Percentiles rank a stretch among this genome's conserved stretches.
These are phyloP conservation scores for Epicoccum nigrum DNA, from an alignment of 2,329 filamentous ascomycete genomes.

Conservation along the genomic window DNA sequence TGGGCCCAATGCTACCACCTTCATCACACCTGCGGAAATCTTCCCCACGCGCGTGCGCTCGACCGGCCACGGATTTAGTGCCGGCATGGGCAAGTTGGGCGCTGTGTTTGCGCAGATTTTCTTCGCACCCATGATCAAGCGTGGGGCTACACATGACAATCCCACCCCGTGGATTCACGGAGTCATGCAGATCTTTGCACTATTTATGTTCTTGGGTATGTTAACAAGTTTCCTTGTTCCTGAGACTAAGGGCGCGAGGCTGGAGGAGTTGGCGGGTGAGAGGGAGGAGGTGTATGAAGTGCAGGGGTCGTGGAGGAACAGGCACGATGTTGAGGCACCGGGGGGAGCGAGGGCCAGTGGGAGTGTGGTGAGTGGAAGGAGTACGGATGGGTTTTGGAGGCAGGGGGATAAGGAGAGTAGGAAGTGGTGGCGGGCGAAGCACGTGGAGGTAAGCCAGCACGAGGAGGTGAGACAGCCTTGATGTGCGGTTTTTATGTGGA, in stretches of 20 bases:
- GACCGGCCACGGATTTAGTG: slow-evolving; percentile 57
- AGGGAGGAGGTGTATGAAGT: slow-evolving; percentile 54
- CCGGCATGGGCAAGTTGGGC: slow-evolving; percentile 56
- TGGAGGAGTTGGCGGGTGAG: slow-evolving; percentile 74
- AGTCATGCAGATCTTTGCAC: slow-evolving; percentile 77
- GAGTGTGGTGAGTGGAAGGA: slow-evolving; percentile 17
- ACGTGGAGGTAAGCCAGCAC: too few species aligned
- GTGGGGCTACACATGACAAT: slow-evolving; percentile 58
- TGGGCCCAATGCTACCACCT: slow-evolving; percentile 58
- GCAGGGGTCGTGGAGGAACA: slow-evolving; percentile 51
- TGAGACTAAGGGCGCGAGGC: slow-evolving; percentile 75
- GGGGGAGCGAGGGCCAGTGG: slow-evolving; percentile 15
- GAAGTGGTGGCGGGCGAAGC: slow-evolving; percentile 30
- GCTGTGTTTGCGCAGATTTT: slow-evolving; percentile 58
- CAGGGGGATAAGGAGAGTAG: slow-evolving; percentile 23
- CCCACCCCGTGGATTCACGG: slow-evolving; percentile 72
- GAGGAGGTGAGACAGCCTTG: slow-evolving; percentile 9
- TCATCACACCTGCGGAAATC: slow-evolving; percentile 59
- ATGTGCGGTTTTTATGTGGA: not conserved
- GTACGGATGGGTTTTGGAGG: slow-evolving; percentile 17
- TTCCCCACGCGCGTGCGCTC: slow-evolving; percentile 58
- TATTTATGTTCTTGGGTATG: slow-evolving; percentile 79
- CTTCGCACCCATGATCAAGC: slow-evolving; percentile 58
- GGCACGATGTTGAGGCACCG: slow-evolving; percentile 17
- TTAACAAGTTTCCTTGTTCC: slow-evolving; percentile 74